These are phyloP conservation scores for Physaria fendleri DNA, from an alignment of 345 rosid species.

Conservation along the genomic window DNA sequence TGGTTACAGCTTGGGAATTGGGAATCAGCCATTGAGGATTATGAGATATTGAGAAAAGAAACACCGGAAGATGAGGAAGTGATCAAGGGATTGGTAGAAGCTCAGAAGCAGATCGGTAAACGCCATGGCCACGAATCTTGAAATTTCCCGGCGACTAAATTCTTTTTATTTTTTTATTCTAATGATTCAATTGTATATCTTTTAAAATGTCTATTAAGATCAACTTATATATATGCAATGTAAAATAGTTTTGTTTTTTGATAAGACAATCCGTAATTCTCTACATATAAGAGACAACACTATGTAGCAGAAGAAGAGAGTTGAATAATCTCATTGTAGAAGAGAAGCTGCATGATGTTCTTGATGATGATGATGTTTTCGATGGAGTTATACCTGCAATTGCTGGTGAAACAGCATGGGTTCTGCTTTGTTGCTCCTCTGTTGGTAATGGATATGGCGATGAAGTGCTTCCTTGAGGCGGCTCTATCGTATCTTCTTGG, in stretches of 20 bases:
- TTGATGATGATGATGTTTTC: slow-evolving; percentile 33
- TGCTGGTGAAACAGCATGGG: slow-evolving; percentile 73
- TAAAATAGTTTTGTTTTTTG: slow-evolving; percentile 12
- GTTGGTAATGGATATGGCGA: slow-evolving; percentile 56
- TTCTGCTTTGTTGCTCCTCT: slow-evolving; percentile 54
- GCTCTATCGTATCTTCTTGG: slow-evolving; percentile 40
- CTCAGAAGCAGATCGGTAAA: slow-evolving; percentile 37
- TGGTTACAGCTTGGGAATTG: slow-evolving; percentile 52
- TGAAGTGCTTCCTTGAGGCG: slow-evolving; percentile 34
- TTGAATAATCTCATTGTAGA: slow-evolving; percentile 30
- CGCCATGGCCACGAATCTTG: no score
- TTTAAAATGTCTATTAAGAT: neutral
- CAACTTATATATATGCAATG: slow-evolving; percentile 10
- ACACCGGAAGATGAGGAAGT: slow-evolving; percentile 67
- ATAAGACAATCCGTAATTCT: neutral
- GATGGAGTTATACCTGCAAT: slow-evolving; percentile 73
- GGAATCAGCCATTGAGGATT: slow-evolving; percentile 66
- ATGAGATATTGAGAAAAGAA: slow-evolving; percentile 51
- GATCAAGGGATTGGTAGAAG: slow-evolving; percentile 41
- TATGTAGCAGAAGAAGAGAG: slow-evolving; percentile 29
- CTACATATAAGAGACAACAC: slow-evolving; percentile 24
- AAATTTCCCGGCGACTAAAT: neutral
- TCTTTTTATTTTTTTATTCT: neutral
- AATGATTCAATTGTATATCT: neutral
- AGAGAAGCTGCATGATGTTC: slow-evolving; percentile 26